Percentiles rank a stretch among this genome's conserved stretches.
These are phyloP conservation scores for Lenzites betulinus DNA, from an alignment of 768 basidiomycete genomes.

Conservation along the genomic window DNA sequence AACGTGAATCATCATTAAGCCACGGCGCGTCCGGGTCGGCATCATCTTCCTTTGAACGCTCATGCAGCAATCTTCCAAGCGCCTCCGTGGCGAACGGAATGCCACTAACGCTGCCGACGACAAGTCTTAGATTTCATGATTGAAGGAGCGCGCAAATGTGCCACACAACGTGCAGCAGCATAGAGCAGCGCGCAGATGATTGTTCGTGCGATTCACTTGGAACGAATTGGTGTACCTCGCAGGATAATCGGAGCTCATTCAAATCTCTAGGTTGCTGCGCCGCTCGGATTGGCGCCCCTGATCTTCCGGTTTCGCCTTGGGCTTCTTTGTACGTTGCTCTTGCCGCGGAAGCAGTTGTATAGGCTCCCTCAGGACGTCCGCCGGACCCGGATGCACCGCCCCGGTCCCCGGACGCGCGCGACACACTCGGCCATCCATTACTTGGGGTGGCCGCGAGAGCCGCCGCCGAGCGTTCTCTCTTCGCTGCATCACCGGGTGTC, in stretches of 20 bases:
- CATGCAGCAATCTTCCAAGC: neutral
- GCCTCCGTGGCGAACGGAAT: neutral
- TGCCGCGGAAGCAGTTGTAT: constrained; percentile 7
- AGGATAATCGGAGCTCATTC: neutral
- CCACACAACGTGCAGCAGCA: no score
- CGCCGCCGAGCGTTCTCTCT: neutral
- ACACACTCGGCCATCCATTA: neutral
- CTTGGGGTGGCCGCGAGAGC: constrained; percentile 2
- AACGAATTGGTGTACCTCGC: no score
- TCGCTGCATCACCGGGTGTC: constrained; percentile 14
- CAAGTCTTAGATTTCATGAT: neutral
- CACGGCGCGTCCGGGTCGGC: constrained; percentile 2
- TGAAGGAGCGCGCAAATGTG: no score
- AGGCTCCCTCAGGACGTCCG: no score
- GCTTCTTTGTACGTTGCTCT: constrained; percentile 1
- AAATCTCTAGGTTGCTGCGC: neutral
- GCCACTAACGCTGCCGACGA: neutral
- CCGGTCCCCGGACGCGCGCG: neutral
- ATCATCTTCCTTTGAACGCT: neutral
- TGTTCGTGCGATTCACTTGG: no score
- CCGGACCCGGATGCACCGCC: constrained; percentile 4
- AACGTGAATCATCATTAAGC: neutral
- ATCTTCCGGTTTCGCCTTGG: constrained; percentile 12
- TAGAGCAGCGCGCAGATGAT: no score
- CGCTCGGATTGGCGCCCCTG: constrained; percentile 18